Percentiles rank a stretch among this genome's conserved stretches.
These are phyloP conservation scores for Kokia cookei DNA, from an alignment of 441 rosid genomes.

Conservation along the genomic window DNA sequence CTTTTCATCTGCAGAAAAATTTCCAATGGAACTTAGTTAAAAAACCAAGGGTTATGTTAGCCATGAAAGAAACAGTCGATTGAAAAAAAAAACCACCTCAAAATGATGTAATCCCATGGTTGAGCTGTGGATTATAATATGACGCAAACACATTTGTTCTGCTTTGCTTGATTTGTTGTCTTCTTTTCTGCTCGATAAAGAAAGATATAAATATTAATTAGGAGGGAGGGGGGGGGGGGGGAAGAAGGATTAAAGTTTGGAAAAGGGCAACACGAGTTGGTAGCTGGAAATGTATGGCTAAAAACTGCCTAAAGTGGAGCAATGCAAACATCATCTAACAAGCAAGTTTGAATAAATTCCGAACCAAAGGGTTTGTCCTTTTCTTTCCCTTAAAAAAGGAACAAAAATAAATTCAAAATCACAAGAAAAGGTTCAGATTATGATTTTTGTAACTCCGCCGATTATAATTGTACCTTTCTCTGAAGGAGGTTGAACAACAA, in stretches of 20 bases:
- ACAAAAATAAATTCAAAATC: background rate
- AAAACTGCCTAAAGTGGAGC: background rate
- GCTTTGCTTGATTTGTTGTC: conserved; percentile 44
- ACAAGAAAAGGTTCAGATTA: background rate
- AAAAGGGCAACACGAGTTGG: conserved; percentile 14
- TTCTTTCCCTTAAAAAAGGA: too few relatives aligned
- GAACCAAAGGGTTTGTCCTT: too few relatives aligned
- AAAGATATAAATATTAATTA: conserved; percentile 11
- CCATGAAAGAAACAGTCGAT: background rate
- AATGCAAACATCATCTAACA: background rate
- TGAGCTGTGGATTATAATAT: conserved; percentile 45
- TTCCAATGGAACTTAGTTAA: background rate
- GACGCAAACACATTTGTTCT: conserved; percentile 79
- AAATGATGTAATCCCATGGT: conserved; percentile 12
- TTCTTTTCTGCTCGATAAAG: conserved; percentile 62
- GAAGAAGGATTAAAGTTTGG: background rate
- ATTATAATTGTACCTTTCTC: conserved; percentile 53
- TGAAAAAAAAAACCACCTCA: conserved; percentile 17
- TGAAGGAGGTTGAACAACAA: conserved; percentile 69
- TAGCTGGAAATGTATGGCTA: background rate
- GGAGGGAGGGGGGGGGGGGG: background rate
- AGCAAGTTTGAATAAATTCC: too few relatives aligned
- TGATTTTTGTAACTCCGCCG: background rate
- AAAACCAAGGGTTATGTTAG: background rate
- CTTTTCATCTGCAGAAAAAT: conserved; percentile 8